These are phyloP conservation scores for Trifolium subterraneum DNA, from an alignment of 306 rosid species.

Conservation along the genomic window DNA sequence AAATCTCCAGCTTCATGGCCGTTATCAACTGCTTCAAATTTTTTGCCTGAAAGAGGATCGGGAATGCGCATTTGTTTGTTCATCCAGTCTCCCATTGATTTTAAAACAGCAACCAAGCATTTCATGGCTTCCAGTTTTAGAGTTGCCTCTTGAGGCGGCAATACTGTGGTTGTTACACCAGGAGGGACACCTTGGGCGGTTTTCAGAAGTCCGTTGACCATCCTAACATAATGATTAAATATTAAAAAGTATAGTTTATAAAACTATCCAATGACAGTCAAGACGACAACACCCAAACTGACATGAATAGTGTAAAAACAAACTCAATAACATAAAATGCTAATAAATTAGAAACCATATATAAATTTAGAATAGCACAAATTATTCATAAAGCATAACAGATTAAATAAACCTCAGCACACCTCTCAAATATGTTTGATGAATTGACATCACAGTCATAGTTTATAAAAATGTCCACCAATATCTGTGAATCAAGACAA, in stretches of 20 bases:
- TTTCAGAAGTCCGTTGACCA: conserved; percentile 99
- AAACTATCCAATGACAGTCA: conserved; percentile 25
- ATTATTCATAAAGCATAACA: conserved; percentile 21
- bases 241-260: conserved; percentile 5
- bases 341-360: conserved; percentile 36
- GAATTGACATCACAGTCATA: conserved; percentile 99
- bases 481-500: conserved; percentile 93
- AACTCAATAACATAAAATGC: conserved; percentile 28
- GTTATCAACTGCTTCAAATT: conserved; percentile 62
- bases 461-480: conserved; percentile 95
- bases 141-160: conserved; percentile 94
- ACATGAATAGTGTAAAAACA: conserved; percentile 15
- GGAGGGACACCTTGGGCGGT: conserved; percentile 98
- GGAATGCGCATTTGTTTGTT: conserved; percentile 95
- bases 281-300: conserved; percentile 25
- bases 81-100: conserved; percentile 97
- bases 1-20: conserved; percentile 65
- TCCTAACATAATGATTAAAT: conserved; percentile 58
- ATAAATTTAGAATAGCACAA: conserved; percentile 22
- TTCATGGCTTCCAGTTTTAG: conserved; percentile 96
- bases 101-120: conserved; percentile 84
- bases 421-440: conserved; percentile 99
- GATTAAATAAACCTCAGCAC: conserved; percentile 42
- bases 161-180: conserved; percentile 81
- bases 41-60: conserved; percentile 77